Evolutionary conservation across 1,139 yeast species (phyloP), one percentile per base, ranked within the genome.

Genomic region (Wickerhamiella pararugosa): DNA sequence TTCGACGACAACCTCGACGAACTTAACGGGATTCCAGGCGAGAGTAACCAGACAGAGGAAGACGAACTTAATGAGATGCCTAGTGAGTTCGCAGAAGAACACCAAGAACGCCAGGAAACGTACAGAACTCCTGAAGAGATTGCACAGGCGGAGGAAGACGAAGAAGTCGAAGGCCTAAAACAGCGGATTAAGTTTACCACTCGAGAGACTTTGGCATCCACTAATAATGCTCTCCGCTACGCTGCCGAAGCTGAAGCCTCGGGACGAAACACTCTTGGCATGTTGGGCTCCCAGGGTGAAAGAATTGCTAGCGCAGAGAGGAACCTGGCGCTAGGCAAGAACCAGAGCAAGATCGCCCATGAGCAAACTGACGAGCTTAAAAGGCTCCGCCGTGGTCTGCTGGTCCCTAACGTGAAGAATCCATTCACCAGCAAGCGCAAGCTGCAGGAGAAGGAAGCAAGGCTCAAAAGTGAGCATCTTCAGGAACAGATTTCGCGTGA

Each of bases 211-310:
- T 76, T 86, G 11, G 79, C 83, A 7, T 76, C 86, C 40, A 81
- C 97, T 0, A 71, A 94, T 54, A 86, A 86, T 53, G 86, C 95
- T 0, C 65, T 90, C 47, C 72, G 80, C 52, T 76, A 83, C 76
- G 94, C 95, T 1, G 80, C 80, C 50, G 92, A 84, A 53, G 96
- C 97, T 0, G 96, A 87, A 59, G 81, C 80, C 43, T 74, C 87
- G 6, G 98, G 94, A 26, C 72, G 84, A 42, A 84, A 87, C 58
- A 80, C 97, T 0, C 64, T 87, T 51, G 96, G 96, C 27, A 77
- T 84, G 76, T 70, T 90, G 43, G 97, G 97, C 28, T 75, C 90
- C 21, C 98, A 92, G 61, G 78, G 93, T 44, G 96, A 86, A 58
- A 67, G 84, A 42, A 66, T 90, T 49, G 81, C 79, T 57, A 75